Evolutionary conservation across 805 yeast genomes (phyloP).

Genomic region (Barnettozyma pratensis): DNA sequence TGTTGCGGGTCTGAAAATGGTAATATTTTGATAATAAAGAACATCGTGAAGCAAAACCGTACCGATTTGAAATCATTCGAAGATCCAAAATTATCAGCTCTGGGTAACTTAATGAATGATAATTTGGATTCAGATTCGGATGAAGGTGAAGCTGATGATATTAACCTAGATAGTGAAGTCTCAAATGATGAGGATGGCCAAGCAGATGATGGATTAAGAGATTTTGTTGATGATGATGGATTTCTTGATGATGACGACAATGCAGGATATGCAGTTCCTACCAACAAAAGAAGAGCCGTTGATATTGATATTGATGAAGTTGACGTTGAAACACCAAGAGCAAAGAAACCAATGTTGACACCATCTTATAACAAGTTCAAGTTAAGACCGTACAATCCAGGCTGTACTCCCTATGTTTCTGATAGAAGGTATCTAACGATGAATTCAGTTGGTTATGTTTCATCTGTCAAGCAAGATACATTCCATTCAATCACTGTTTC

Average conservation of each 20-base stretch:
- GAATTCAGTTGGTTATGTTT: slow-evolving; percentile 75
- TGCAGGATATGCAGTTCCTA: slow-evolving; percentile 14
- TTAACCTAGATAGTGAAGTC: slow-evolving; percentile 20
- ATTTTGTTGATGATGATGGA: slow-evolving; percentile 41
- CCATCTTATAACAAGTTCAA: slow-evolving; percentile 22
- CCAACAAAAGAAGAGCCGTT: slow-evolving; percentile 11
- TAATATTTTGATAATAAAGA: slow-evolving; percentile 32
- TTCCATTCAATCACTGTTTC: slow-evolving; percentile 77
- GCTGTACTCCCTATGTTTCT: slow-evolving; percentile 74
- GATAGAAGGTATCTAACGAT: slow-evolving; percentile 76
- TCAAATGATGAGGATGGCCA: slow-evolving; percentile 16
- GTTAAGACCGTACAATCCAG: slow-evolving; percentile 71
- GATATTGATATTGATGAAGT: slow-evolving; percentile 8
- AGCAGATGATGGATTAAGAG: slow-evolving; percentile 30
- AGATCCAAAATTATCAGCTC: slow-evolving; percentile 1
- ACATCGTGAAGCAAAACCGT: slow-evolving; percentile 19
- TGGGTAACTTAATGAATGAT: slow-evolving; percentile 18
- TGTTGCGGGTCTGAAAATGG: slow-evolving; percentile 33
- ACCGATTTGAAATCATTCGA: not conserved
- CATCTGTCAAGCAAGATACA: slow-evolving; percentile 59
- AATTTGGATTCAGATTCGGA: slow-evolving; percentile 29
- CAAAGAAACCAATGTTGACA: slow-evolving; percentile 8
- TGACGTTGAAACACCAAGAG: not conserved
- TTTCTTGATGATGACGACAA: slow-evolving; percentile 64
- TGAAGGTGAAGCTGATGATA: slow-evolving; percentile 26